Base-by-base conservation (phyloP, 345 rosid genomes). In the Triadica sebifera region DNA sequence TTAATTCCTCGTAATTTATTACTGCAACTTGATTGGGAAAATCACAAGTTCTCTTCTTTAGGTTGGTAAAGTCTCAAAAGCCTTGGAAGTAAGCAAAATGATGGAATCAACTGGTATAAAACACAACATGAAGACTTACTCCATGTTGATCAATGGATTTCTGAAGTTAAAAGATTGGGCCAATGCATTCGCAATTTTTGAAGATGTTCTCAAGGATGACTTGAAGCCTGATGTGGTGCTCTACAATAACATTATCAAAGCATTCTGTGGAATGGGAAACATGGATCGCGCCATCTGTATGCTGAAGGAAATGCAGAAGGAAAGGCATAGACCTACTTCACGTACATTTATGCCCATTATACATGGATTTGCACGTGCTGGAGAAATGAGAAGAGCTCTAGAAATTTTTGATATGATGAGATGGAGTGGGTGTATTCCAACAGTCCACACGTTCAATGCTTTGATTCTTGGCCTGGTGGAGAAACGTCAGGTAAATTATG, bases 231-330 rank as follows among this genome's bases (percentile, higher is more conserved):
- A 95, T 76, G 94, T 86, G 61, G 84, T 95, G 72, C 92, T 93
- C 11, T 93, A 91, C 65, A 95, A 95, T 86, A 89, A 91, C 87
- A 90, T 92, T 41, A 85, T 95, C 12, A 70, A 82, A 70, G 99
- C 94, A 67, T 93, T 92, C 75, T 95, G 99, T 80, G 98, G 97
- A 70, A 92, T 95, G 99, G 98, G 98, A 78, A 94, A 89, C 85
- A 91, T 92, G 93, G 94, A 88, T 7, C 91, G 99, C 73, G 99
- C 98, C 1, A 79, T 95, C 80, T 79, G 83, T 65, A 89, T 89
- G 65, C 89, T 93, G 46, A 95, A 91, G 74, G 90, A 89, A 80
- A 95, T 95, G 99, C 92, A 89, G 81, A 92, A 84, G 86, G 84
- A 85, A 86, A 91, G 90, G 77, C 90, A 85, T 70, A 85, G 86